Base-by-base conservation (phyloP, 2,329 filamentous ascomycete species). In the Calonectria henricotiae region DNA sequence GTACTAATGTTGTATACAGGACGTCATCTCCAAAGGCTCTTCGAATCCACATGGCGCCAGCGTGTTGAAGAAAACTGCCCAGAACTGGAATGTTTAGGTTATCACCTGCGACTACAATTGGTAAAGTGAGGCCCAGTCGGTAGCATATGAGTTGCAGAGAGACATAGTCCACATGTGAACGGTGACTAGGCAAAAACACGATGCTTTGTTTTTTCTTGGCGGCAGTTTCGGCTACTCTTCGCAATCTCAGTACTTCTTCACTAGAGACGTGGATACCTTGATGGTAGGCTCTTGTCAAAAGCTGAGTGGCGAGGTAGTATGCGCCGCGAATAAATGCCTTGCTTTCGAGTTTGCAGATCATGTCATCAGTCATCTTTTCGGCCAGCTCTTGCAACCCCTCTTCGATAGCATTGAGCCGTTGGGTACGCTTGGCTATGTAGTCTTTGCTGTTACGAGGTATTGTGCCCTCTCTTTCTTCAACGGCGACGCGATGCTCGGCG, bases 341-440 rank as follows among this genome's bases (percentile, higher is more conserved):
- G 86, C 93, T 97, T 83, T 99, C 96, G 88, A 98, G 96, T 84
- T 99, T 99, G 89, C 96, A 98, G 72, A 99, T 98, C 96, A 99
- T 98, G 73, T 92, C 90, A 79, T 98, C 94, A 27, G 95, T 94
- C 89, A 96, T 92, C 74, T 92, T 91, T 73, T 96, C 94, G 4
- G 94, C 93, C 5, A 98, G 92, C 79, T 98, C 91, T 65, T 91
- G 88, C 54, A 99, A 85, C 68, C 92, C 92, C 43, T 87, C 86
- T 78, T 95, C 91, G 67, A 98, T 89, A 76, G 93, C 90, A 67
- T 84, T 85, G 64, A 87, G 89, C 66, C 89, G 85, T 71, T 87
- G 88, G 5, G 84, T 83, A 67, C 87, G 86, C 80, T 90, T 86
- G 37, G 79, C 68, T 9, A 70, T 74, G 79, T 88, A 89, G 67